A percentile compares a stretch with the other conserved stretches of the same genome.
Evolutionary conservation across 495 filamentous ascomycete species (phyloP).

Genomic region (Xylaria longipes): DNA sequence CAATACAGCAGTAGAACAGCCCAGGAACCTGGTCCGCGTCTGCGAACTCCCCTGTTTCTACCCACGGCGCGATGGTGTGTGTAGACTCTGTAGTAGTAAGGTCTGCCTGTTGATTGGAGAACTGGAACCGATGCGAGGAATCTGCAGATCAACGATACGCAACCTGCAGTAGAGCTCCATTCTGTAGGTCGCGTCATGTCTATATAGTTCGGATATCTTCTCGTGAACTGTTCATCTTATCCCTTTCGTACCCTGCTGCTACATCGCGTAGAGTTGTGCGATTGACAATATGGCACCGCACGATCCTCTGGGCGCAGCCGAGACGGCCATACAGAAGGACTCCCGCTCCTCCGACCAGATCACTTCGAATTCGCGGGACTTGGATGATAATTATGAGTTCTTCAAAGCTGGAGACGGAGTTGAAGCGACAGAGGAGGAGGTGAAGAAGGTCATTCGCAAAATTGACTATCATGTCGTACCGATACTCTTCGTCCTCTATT

Average conservation of each 20-base stretch:
- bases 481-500: conserved; percentile 61
- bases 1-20: background rate
- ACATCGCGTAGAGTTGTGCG: background rate
- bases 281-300: conserved; percentile 21
- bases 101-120: background rate
- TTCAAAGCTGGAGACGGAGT: conserved; percentile 38
- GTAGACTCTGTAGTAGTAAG: background rate
- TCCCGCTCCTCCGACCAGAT: background rate
- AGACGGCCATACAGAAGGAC: background rate
- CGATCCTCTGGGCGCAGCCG: conserved; percentile 1
- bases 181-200: background rate
- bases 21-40: conserved; percentile 5
- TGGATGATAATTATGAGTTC: conserved; percentile 39
- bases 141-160: conserved; percentile 12
- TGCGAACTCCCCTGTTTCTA: conserved; percentile 3
- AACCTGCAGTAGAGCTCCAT: background rate
- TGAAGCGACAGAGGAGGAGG: conserved; percentile 36
- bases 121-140: background rate
- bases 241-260: background rate
- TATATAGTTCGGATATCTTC: conserved; percentile 10
- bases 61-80: conserved; percentile 10
- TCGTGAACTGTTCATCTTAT: background rate
- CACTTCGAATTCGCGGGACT: conserved; percentile 8
- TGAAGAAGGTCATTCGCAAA: conserved; percentile 54
- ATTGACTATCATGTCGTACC: conserved; percentile 64